Conservation (phyloP, 441 rosid genomes). For the Brassica balearica region DNA sequence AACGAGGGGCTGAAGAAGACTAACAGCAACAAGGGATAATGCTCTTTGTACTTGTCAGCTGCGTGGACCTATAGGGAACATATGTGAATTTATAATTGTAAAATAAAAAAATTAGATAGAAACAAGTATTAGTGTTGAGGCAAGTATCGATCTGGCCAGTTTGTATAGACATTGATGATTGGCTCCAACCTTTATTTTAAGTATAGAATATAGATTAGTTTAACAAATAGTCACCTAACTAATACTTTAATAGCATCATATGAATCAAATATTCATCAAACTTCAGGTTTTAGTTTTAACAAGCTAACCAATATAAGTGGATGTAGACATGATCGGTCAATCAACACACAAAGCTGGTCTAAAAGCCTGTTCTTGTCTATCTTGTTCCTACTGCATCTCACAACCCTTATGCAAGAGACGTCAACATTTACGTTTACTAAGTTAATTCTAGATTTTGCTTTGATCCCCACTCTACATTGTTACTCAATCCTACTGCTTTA, state of each 20-base stretch:
- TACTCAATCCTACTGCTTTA: constrained; percentile 9
- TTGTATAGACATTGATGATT: no score
- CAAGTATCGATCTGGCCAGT: neutral
- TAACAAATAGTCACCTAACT: no score
- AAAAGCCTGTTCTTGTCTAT: neutral
- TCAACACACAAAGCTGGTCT: constrained; percentile 6
- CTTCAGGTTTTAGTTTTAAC: neutral
- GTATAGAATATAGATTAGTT: no score
- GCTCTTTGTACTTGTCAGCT: constrained; percentile 2
- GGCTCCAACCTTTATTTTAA: no score
- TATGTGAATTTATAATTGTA: constrained; percentile 8
- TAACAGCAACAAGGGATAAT: neutral
- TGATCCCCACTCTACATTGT: neutral
- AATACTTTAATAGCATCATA: neutral
- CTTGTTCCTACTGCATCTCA: neutral
- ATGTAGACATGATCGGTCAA: neutral
- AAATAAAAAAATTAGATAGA: neutral
- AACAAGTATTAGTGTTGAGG: neutral
- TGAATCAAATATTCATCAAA: constrained; percentile 13
- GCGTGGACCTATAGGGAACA: neutral
- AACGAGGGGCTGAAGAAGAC: constrained; percentile 63
- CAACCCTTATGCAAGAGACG: neutral
- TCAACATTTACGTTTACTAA: no score
- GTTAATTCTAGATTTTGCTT: neutral
- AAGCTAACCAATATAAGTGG: neutral